A percentile compares a stretch with the other conserved stretches of the same genome.
These are phyloP conservation scores for Calonectria henricotiae DNA, from an alignment of 2,329 filamentous ascomycete species.

Conservation along the genomic window DNA sequence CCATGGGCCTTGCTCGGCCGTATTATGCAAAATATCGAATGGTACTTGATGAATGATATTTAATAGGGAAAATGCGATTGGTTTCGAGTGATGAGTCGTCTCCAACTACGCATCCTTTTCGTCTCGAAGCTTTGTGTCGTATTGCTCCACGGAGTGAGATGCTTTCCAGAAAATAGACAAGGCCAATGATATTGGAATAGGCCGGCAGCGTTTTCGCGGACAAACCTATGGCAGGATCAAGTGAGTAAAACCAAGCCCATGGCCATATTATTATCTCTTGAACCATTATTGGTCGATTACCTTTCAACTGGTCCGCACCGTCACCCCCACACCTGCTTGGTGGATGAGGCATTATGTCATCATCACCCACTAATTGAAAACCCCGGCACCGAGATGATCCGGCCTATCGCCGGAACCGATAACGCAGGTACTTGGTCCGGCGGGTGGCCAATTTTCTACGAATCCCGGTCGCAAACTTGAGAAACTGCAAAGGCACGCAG, in stretches of 20 bases:
- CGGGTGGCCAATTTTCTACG: slow-evolving; percentile 49
- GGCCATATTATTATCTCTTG: neutral
- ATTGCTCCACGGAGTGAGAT: too few relatives aligned
- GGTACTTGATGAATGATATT: too few relatives aligned
- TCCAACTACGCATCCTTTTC: too few relatives aligned
- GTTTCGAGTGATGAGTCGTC: too few relatives aligned
- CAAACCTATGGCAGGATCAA: neutral
- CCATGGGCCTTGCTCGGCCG: too few relatives aligned
- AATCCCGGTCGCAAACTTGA: slow-evolving; percentile 48
- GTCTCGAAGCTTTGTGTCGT: too few relatives aligned
- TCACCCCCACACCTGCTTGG: neutral
- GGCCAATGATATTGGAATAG: neutral
- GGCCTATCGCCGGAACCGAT: slow-evolving; percentile 52
- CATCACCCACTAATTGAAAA: slow-evolving; percentile 8
- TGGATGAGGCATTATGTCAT: slow-evolving; percentile 47
- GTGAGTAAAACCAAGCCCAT: neutral
- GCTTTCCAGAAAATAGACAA: neutral
- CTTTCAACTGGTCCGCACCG: neutral
- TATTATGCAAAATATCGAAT: too few relatives aligned
- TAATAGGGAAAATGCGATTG: too few relatives aligned
- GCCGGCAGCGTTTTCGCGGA: neutral
- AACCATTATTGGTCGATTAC: neutral
- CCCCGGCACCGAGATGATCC: slow-evolving; percentile 53
- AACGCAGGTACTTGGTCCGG: slow-evolving; percentile 36
- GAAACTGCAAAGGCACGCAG: slow-evolving; percentile 7